Percentiles rank a stretch among this genome's conserved stretches.
These are phyloP conservation scores for Pestalotiopsis sp. DNA, from an alignment of 2,329 filamentous ascomycete species.

Conservation along the genomic window DNA sequence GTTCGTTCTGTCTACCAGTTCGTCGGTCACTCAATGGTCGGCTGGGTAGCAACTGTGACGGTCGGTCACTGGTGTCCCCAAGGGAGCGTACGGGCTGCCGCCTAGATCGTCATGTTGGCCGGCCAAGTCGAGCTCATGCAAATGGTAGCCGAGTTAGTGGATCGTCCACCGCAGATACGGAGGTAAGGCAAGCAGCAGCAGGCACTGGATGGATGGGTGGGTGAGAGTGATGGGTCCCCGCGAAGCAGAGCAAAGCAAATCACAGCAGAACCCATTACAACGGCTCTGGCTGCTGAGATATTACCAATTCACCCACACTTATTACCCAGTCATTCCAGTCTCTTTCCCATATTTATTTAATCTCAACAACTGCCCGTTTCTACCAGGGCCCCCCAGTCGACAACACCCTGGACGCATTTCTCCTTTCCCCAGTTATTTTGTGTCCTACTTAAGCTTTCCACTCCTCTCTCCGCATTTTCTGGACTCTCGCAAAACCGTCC, in stretches of 20 bases:
- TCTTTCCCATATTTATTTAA: slow-evolving; percentile 11
- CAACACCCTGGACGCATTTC: slow-evolving; percentile 1
- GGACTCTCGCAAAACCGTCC: neutral
- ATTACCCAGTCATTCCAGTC: slow-evolving; percentile 1
- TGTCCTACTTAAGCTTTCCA: slow-evolving; percentile 10
- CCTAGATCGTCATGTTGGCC: no score
- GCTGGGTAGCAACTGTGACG: neutral
- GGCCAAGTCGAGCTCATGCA: no score
- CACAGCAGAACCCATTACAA: no score
- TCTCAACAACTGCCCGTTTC: slow-evolving; percentile 1
- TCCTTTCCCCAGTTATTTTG: slow-evolving; percentile 1
- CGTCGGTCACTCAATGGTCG: neutral
- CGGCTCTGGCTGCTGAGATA: neutral
- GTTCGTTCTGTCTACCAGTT: neutral
- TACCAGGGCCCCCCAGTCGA: slow-evolving; percentile 1
- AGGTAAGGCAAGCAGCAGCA: no score
- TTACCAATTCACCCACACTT: neutral
- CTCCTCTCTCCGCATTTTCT: slow-evolving; percentile 11
- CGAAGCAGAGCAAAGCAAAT: no score
- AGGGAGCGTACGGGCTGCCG: neutral
- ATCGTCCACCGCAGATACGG: no score
- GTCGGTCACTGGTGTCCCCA: neutral
- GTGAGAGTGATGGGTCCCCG: no score
- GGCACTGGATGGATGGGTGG: no score
- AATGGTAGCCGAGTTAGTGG: no score